phyloP scores from a whole-genome alignment of 2,329 filamentous ascomycete genomes.

The Aspergillus sp. region DNA sequence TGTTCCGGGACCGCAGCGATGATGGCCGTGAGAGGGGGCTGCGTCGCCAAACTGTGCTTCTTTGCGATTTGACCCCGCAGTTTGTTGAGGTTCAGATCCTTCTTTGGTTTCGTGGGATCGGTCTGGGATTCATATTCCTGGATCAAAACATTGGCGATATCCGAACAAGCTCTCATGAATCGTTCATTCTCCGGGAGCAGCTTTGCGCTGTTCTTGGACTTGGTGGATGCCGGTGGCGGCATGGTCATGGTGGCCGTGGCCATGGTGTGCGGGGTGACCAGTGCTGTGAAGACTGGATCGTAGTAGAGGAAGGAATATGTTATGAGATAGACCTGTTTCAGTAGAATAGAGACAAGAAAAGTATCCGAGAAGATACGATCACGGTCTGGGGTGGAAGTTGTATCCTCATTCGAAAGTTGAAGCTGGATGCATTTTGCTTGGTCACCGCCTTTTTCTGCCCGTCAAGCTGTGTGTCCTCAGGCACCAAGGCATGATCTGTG shows the following conservation, averaged over 20 bases:
- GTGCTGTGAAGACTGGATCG: conserved; percentile 13
- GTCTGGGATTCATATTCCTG: conserved; percentile 85
- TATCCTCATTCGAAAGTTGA: no score
- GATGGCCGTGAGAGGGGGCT: conserved; percentile 91
- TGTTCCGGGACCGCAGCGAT: conserved; percentile 98
- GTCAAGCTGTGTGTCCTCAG: no score
- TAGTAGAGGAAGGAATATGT: conserved; percentile 1
- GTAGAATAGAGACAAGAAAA: no score
- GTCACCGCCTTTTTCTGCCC: no score
- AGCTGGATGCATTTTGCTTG: no score
- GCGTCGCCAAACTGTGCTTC: conserved; percentile 84
- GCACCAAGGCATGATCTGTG: no score
- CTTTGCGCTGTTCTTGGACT: conserved; percentile 68
- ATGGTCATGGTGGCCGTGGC: conserved; percentile 62
- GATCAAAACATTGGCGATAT: conserved; percentile 90
- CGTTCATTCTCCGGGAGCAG: conserved; percentile 91
- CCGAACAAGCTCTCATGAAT: conserved; percentile 89
- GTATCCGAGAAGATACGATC: no score
- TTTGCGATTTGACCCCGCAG: conserved; percentile 84
- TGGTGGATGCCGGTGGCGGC: conserved; percentile 48
- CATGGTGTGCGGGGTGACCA: conserved; percentile 45
- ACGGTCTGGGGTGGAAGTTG: no score
- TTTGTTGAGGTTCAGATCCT: conserved; percentile 89
- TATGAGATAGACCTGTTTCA: background rate
- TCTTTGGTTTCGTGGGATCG: conserved; percentile 69